Percentiles rank a stretch among this genome's conserved stretches.
Evolutionary conservation across 2,329 filamentous ascomycete genomes (phyloP).

Genomic region (Microsporum canis): DNA sequence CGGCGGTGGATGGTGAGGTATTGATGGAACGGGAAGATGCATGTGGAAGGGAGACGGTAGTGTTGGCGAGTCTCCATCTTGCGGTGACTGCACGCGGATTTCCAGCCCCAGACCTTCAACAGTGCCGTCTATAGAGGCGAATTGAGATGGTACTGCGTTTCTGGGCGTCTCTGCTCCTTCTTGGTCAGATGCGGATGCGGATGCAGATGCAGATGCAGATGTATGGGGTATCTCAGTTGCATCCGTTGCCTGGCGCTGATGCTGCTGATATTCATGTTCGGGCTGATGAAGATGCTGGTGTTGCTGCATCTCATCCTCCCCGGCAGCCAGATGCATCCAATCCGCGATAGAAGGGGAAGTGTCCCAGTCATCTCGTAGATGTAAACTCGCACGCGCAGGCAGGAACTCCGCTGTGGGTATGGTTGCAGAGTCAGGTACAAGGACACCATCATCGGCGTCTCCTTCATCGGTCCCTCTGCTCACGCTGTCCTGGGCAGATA

Average conservation of each 20-base stretch:
- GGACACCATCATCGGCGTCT: slow-evolving; percentile 27
- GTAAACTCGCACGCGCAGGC: slow-evolving; percentile 33
- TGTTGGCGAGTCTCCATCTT: slow-evolving; percentile 21
- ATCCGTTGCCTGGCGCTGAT: background rate
- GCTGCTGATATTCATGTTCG: slow-evolving; percentile 9
- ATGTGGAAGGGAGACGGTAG: slow-evolving; percentile 17
- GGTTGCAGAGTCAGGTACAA: slow-evolving; percentile 18
- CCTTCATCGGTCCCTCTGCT: slow-evolving; percentile 13
- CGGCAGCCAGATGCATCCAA: slow-evolving; percentile 37
- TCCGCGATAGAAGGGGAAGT: slow-evolving; percentile 41
- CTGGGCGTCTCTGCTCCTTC: slow-evolving; percentile 22
- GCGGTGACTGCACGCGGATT: slow-evolving; percentile 29
- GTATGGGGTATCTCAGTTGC: background rate
- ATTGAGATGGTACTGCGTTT: slow-evolving; percentile 12
- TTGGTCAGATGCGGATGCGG: background rate
- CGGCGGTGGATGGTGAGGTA: slow-evolving; percentile 40
- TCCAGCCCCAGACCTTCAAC: slow-evolving; percentile 34
- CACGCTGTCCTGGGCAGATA: background rate
- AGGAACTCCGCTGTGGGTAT: slow-evolving; percentile 23
- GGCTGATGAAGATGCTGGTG: background rate
- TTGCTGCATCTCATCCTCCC: slow-evolving; percentile 25
- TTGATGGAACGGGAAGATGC: slow-evolving; percentile 28
- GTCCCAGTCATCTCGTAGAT: slow-evolving; percentile 38
- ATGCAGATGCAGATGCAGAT: background rate
- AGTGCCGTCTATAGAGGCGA: slow-evolving; percentile 20